These are phyloP conservation scores for Hypomyces rosellus DNA, from an alignment of 2,329 filamentous ascomycete species.

Conservation along the genomic window DNA sequence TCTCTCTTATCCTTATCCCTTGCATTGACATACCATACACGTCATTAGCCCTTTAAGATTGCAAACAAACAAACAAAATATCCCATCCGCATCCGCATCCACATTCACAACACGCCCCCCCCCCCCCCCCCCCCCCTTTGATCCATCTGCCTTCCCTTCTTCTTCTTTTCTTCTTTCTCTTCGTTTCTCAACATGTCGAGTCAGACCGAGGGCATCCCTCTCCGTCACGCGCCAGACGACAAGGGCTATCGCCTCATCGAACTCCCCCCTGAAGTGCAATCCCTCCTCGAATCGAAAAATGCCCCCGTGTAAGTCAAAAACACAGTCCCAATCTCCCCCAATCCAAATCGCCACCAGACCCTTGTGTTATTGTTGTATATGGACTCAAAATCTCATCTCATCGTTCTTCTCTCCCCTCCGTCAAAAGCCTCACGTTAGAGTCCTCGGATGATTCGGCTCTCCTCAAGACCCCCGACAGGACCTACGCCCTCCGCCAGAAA, in stretches of 20 bases:
- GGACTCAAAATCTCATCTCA: background rate
- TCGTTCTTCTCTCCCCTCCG: background rate
- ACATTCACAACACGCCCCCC: too few relatives aligned
- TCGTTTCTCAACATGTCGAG: conserved; percentile 39
- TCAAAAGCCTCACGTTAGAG: conserved; percentile 43
- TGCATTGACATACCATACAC: too few relatives aligned
- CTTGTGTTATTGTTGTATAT: background rate
- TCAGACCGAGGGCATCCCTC: conserved; percentile 42
- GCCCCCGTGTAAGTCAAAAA: conserved; percentile 43
- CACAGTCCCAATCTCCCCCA: background rate
- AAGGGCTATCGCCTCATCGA: conserved; percentile 55
- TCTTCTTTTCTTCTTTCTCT: too few relatives aligned
- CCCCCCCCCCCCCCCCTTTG: too few relatives aligned
- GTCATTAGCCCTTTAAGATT: too few relatives aligned
- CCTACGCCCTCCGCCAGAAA: conserved; percentile 57
- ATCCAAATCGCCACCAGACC: background rate
- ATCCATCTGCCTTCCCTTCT: too few relatives aligned
- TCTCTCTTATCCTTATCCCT: too few relatives aligned
- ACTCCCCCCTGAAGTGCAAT: conserved; percentile 52
- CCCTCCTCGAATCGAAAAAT: conserved; percentile 46
- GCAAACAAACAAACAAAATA: background rate
- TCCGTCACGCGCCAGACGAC: conserved; percentile 43
- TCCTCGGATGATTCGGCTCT: conserved; percentile 44
- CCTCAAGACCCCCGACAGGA: conserved; percentile 44
- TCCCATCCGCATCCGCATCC: conserved; percentile 3